Base-by-base conservation (phyloP, 345 rosid genomes). In the Citrus reticulata region DNA sequence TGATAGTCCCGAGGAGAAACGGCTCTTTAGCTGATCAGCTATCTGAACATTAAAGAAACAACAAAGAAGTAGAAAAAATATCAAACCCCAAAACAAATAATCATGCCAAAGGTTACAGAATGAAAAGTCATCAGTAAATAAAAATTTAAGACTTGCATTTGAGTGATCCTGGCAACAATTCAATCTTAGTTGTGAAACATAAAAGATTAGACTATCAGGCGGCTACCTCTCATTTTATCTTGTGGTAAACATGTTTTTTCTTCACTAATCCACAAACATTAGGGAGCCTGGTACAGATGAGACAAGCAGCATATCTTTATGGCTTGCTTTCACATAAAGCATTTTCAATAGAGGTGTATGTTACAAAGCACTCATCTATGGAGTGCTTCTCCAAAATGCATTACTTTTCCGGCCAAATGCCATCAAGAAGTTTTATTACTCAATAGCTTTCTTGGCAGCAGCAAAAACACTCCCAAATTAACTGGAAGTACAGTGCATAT, bases 1-100 rank as follows among this genome's bases (percentile, higher is more conserved):
- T 46, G 95, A 93, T 46, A 95, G 87, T 51, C 90, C 95, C 76
- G 96, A 85, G 79, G 95, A 88, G 92, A 93, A 95, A 79, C 93
- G 90, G 86, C 97, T 89, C 93, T 92, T 89, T 25, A 92, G 82
- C 95, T 93, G 99, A 88, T 95, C 99, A 86, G 93, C 84, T 91
- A 95, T 87, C 99, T 95, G 93, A 83, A 84, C 70, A 91, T 69
- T 29, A 35, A 27, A 17, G 35, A 30, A 77, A 39, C 63, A 68
- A 54, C n/a, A 54, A 46, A 71, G 37, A 49, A 61, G 25, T 0
- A 32, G 13, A 64, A 71, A 72, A 72, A 16, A 7, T 68, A 35
- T 75, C 75, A 83, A 82, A 49, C 72, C 60, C 75, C 7, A 54
- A 22, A 75, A 16, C 10, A 65, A 77, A 42, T 14, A 66, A 57